Evolutionary conservation across 2,329 filamentous ascomycete genomes (phyloP).

Genomic region (Trichothecium roseum): DNA sequence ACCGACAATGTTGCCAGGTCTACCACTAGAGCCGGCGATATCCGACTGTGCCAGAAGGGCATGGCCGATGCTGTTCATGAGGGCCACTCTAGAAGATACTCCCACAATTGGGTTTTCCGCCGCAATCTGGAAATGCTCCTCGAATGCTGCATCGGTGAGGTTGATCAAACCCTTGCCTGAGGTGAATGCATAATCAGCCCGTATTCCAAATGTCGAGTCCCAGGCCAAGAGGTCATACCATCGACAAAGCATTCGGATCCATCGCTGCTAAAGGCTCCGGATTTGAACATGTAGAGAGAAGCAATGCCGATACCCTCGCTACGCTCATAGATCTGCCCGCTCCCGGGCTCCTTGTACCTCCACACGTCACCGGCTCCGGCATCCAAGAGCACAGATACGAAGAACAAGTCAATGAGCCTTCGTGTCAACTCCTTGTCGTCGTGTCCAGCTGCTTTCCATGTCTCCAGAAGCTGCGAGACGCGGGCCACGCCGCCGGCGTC

Average conservation of each 20-base stretch:
- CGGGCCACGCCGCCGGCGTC: slow-evolving; percentile 43
- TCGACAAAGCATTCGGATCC: slow-evolving; percentile 17
- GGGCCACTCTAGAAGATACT: slow-evolving; percentile 26
- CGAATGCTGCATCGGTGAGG: slow-evolving; percentile 21
- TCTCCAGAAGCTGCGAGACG: slow-evolving; percentile 29
- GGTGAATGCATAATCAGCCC: neutral
- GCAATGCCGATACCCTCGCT: slow-evolving; percentile 43
- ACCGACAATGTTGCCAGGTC: slow-evolving; percentile 39
- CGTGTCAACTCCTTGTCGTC: slow-evolving; percentile 38
- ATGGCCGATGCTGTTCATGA: slow-evolving; percentile 29
- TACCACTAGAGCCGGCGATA: slow-evolving; percentile 29
- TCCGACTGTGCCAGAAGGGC: slow-evolving; percentile 26
- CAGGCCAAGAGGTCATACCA: slow-evolving; percentile 16
- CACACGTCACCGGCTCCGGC: slow-evolving; percentile 41
- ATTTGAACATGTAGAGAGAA: slow-evolving; percentile 36
- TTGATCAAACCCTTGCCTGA: slow-evolving; percentile 21
- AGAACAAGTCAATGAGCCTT: slow-evolving; percentile 49
- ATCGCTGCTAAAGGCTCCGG: slow-evolving; percentile 24
- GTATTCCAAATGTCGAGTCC: rapidly evolving
- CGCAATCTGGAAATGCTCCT: slow-evolving; percentile 31
- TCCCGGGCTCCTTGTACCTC: slow-evolving; percentile 30
- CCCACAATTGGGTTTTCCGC: slow-evolving; percentile 34
- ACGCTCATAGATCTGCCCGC: slow-evolving; percentile 20
- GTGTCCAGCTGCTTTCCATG: slow-evolving; percentile 29
- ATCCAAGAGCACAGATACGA: slow-evolving; percentile 49